Base-by-base conservation (phyloP, 2,329 filamentous ascomycete species). In the Trichoderma endophyticum region DNA sequence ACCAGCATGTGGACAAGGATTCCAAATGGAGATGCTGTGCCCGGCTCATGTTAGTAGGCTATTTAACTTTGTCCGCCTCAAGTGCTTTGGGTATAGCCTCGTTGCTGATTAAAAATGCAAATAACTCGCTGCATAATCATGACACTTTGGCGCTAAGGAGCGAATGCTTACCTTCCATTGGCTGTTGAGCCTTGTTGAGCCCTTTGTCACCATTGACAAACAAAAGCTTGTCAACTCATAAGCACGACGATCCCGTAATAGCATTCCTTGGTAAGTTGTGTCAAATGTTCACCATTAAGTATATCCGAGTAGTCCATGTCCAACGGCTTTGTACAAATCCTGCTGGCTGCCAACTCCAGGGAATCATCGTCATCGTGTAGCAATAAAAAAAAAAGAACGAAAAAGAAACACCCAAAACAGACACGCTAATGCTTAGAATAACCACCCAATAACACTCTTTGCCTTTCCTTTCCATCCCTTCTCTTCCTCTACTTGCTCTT, bases 391-490 rank as follows among this genome's bases (percentile, higher is more conserved):
- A 28, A 34, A 24, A 24, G n/a, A 14, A 30, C 11, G 26, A 12
- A 30, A 28, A 36, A 43, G 24, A 57, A 67, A 15, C 18, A 11
- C 11, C 18, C 39, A 67, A 6, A 48, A 43, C 7, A 21, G 24
- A 21, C 48, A 51, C 57, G 48, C 48, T 30, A 57, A 57, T 43
- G 76, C 74, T 77, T 74, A 81, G 24, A 81, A 80, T 7, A 81
- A 0, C 80, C 89, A 81, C 4, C 64, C 73, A 9, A 78, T 2
- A 3, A 73, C 65, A 6, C 67, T 75, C 73, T 78, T 80, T 6
- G 71, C 30, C 73, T 76, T 78, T 2, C 56, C 64, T 77, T 90
- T 90, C 89, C 89, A 91, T 0, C 77, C 82, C 15, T 75, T 77
- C 65, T 75, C 73, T 51, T 77, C 75, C 2, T 72, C 72, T 7